Conservation (phyloP, 768 basidiomycete species). For the Russula virescens region DNA sequence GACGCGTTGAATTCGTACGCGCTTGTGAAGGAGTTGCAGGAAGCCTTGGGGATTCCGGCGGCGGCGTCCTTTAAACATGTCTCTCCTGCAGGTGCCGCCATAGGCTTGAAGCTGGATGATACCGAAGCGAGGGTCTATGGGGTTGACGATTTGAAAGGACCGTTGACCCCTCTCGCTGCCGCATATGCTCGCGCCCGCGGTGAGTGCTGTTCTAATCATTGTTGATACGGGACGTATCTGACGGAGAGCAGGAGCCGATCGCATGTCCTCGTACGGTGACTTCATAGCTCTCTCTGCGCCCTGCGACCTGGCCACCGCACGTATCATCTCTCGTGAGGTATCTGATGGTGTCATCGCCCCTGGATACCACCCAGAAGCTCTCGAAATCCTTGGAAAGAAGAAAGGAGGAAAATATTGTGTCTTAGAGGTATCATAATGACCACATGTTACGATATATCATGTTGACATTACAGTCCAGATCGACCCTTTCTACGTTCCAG, state of each 20-base stretch:
- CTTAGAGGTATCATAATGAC: conserved; percentile 56
- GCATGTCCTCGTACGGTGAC: conserved; percentile 99
- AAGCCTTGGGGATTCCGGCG: conserved; percentile 81
- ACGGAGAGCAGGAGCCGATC: conserved; percentile 68
- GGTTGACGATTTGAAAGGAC: conserved; percentile 89
- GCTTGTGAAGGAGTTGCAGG: conserved; percentile 89
- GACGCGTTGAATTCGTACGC: conserved; percentile 97
- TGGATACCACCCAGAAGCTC: conserved; percentile 80
- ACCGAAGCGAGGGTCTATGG: conserved; percentile 92
- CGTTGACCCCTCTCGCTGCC: conserved; percentile 79
- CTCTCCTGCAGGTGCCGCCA: conserved; percentile 94
- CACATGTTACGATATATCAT: background rate
- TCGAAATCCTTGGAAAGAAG: conserved; percentile 90
- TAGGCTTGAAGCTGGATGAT: conserved; percentile 77
- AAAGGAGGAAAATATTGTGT: conserved; percentile 99
- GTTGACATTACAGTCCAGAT: conserved; percentile 47
- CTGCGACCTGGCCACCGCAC: conserved; percentile 91
- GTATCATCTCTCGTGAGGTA: conserved; percentile 97
- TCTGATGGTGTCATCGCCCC: conserved; percentile 98
- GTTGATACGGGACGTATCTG: background rate
- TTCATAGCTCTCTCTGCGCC: conserved; percentile 93
- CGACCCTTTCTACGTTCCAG: conserved; percentile 76
- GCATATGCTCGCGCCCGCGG: conserved; percentile 97
- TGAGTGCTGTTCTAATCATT: conserved; percentile 27
- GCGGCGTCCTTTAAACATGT: conserved; percentile 99